phyloP scores from a whole-genome alignment of 805 yeast genomes.

The Brettanomyces anomalus region DNA sequence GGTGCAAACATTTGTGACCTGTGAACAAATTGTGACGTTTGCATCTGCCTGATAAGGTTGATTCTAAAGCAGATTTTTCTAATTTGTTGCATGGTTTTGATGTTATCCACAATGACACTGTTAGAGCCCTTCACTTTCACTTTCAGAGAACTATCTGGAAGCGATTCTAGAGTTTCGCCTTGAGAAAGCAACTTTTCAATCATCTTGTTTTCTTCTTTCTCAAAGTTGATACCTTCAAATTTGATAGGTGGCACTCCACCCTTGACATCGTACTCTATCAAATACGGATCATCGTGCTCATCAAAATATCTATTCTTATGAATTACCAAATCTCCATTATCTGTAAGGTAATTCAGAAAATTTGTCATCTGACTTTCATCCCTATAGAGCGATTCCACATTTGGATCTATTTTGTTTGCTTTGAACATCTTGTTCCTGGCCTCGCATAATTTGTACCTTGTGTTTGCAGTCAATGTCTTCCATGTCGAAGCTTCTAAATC shows the following conservation, averaged over 20 bases:
- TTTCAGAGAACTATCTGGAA: constrained; percentile 31
- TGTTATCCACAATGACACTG: constrained; percentile 52
- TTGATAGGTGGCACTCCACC: constrained; percentile 69
- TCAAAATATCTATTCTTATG: constrained; percentile 30
- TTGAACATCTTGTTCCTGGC: constrained; percentile 61
- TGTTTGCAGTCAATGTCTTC: constrained; percentile 74
- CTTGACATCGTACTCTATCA: constrained; percentile 75
- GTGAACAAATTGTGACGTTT: constrained; percentile 68
- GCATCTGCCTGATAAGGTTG: constrained; percentile 82
- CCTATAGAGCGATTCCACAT: constrained; percentile 63
- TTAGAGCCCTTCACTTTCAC: constrained; percentile 49
- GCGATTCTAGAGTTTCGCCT: constrained; percentile 25
- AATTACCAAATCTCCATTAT: constrained; percentile 23
- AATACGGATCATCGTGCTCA: constrained; percentile 53
- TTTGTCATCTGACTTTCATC: constrained; percentile 61
- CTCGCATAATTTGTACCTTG: constrained; percentile 66
- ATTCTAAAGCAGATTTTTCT: constrained; percentile 84
- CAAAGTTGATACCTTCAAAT: constrained; percentile 41
- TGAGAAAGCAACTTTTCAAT: constrained; percentile 28
- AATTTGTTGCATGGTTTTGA: constrained; percentile 77
- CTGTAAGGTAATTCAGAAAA: constrained; percentile 38
- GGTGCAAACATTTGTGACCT: constrained; percentile 68
- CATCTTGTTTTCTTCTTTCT: constrained; percentile 34
- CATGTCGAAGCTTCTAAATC: constrained; percentile 77
- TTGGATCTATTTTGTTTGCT: constrained; percentile 46